Evolutionary conservation across 177 flowering plant genomes (phyloP).

Genomic region (Vitis hybrid): DNA sequence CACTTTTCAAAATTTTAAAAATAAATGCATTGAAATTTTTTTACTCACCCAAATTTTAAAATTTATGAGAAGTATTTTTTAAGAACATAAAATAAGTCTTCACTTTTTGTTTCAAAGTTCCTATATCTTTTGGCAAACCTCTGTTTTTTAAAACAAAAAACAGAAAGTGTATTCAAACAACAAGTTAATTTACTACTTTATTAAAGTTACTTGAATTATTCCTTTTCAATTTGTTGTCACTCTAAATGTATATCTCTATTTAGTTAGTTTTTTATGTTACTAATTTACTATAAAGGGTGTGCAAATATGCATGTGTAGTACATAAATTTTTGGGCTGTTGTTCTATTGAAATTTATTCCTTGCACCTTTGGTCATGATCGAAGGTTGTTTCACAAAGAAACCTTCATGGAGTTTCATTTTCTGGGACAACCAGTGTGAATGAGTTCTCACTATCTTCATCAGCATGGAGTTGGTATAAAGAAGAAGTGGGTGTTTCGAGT

Average conservation of each 20-base stretch:
- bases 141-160: no score
- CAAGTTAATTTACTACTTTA: no score
- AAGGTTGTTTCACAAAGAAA: conserved; percentile 49
- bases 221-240: no score
- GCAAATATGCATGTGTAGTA: not conserved
- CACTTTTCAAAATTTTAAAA: no score
- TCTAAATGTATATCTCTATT: not conserved
- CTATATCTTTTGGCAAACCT: no score
- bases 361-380: conserved; percentile 1
- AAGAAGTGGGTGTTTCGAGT: conserved; percentile 37
- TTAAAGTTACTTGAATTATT: no score
- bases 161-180: no score
- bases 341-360: not conserved
- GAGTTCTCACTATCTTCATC: conserved; percentile 18
- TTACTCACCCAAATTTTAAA: no score
- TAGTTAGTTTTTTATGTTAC: not conserved
- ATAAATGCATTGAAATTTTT: no score
- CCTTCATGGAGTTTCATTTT: conserved; percentile 18
- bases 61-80: no score
- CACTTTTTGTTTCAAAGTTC: no score
- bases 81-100: no score
- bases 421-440: conserved; percentile 4
- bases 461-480: conserved; percentile 43
- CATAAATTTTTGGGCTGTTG: not conserved
- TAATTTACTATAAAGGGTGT: not conserved